phyloP scores from a whole-genome alignment of 106 monocot species.

The Iris macrosiphon region DNA sequence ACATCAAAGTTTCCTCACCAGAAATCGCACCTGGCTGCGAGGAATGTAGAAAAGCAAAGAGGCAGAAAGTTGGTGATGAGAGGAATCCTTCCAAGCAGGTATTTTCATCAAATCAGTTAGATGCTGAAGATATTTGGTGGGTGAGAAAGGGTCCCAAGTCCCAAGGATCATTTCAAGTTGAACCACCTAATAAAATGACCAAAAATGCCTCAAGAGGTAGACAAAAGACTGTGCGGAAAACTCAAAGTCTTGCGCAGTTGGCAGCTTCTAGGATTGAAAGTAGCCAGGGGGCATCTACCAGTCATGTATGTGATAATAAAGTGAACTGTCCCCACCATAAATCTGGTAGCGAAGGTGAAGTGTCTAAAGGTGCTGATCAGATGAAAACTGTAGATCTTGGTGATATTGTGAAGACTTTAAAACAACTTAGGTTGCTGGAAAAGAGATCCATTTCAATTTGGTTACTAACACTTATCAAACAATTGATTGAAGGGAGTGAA shows the following conservation, averaged over 20 bases:
- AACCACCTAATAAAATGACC: constrained; percentile 44
- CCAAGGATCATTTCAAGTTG: constrained; percentile 63
- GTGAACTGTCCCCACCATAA: constrained; percentile 64
- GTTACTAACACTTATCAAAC: constrained; percentile 51
- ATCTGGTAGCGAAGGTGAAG: constrained; percentile 38
- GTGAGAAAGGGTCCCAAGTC: constrained; percentile 63
- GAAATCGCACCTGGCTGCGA: constrained; percentile 61
- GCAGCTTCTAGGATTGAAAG: constrained; percentile 80
- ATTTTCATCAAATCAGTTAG: constrained; percentile 39
- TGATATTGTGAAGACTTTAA: constrained; percentile 67
- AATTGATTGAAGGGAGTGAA: constrained; percentile 70
- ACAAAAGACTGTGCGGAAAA: constrained; percentile 64
- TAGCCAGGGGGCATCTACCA: constrained; percentile 93
- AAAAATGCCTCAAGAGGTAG: constrained; percentile 74
- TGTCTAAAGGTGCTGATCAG: constrained; percentile 32
- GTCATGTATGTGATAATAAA: constrained; percentile 91
- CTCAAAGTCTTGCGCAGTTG: constrained; percentile 84
- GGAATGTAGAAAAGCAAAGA: constrained; percentile 60
- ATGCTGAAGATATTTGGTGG: constrained; percentile 95
- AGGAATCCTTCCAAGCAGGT: constrained; percentile 29
- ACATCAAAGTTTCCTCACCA: constrained; percentile 29
- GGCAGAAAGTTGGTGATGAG: constrained; percentile 61
- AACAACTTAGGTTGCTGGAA: constrained; percentile 69
- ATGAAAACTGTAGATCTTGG: constrained; percentile 22
- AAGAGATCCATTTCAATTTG: constrained; percentile 74